Conservation (phyloP, 2,329 filamentous ascomycete genomes). For the Talaromyces islandicus region DNA sequence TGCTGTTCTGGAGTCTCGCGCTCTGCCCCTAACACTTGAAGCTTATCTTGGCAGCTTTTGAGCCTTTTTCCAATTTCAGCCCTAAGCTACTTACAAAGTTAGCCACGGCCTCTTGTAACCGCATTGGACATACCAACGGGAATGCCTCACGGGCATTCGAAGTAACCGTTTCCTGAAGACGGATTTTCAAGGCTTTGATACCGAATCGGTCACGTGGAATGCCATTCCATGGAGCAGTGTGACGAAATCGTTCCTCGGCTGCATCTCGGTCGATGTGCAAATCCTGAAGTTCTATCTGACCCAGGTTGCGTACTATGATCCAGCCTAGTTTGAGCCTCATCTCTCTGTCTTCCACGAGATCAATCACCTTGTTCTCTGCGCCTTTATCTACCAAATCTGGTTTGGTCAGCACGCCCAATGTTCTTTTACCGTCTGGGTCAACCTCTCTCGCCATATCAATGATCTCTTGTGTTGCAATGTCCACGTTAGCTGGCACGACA, state of each 20-base stretch:
- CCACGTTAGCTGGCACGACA: constrained; percentile 94
- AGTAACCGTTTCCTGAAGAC: constrained; percentile 38
- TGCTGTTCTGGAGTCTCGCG: not conserved
- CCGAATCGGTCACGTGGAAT: constrained; percentile 36
- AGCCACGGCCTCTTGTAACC: not conserved
- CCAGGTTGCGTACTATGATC: constrained; percentile 95
- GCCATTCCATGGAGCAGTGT: constrained; percentile 28
- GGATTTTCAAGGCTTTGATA: constrained; percentile 32
- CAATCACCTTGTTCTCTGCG: constrained; percentile 72
- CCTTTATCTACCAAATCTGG: constrained; percentile 98
- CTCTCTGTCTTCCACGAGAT: constrained; percentile 90
- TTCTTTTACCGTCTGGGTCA: constrained; percentile 85
- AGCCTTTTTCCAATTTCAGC: not conserved
- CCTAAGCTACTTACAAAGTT: not conserved
- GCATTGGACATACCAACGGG: constrained; percentile 27
- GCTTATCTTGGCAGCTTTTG: not conserved
- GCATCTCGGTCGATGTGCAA: constrained; percentile 56
- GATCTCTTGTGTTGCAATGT: constrained; percentile 96
- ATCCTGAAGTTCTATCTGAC: constrained; percentile 93
- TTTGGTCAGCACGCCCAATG: constrained; percentile 95
- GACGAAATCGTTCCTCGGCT: constrained; percentile 32
- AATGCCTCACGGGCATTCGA: constrained; percentile 42
- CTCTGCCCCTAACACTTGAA: not conserved
- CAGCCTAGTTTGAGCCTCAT: constrained; percentile 96
- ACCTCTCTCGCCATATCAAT: constrained; percentile 95